Evolutionary conservation across 73 alveolate species (phyloP), one percentile per base, ranked within the genome.

Genomic region (Vitrella brassicaformis): DNA sequence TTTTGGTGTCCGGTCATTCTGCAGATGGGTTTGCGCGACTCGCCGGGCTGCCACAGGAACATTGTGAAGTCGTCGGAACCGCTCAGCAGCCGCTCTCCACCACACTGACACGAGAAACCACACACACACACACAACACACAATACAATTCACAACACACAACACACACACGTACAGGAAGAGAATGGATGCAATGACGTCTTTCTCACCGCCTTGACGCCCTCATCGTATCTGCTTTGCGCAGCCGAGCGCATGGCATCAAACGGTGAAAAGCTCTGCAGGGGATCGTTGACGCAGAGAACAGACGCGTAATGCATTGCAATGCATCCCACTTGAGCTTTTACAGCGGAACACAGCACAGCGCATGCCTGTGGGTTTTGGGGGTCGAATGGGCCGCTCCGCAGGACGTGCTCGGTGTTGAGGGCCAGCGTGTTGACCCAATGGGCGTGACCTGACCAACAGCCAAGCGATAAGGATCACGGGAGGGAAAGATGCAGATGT

Each of bases 1-100:
- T 93, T 91, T 80, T 94, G 95, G 87, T 97, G 99, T 10, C 99
- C 99, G 4, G 98, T 94, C 97, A 97, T 81, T 75, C 99, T 92
- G 71, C 94, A 90, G 68, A 94, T 82, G 25, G 95, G 94, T 47
- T 94, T 88, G 31, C 87, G 71, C 28, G 93, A 86, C 73, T 78
- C 88, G 45, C 39, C 67, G 27, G 94, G 95, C 74, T 89, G 91
- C 99, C 99, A 97, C 71, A 97, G 77, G 81, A 92, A 92, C 78
- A 97, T 85, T 30, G 99, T 95, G 86, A 86, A 85, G 81, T 97
- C 99, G 87, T 97, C 99, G 72, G 98, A 91, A 47, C 98, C 98
- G 31, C 97, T 86, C 10, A 95, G 99, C 68, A 97, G 75, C 80
- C 98, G 91, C 80, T 96, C 99, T 78, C 77, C 94, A 47, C 84